Evolutionary conservation across 805 yeast species (phyloP), one percentile per base, ranked within the genome.

Genomic region (Starmera dryadoides): DNA sequence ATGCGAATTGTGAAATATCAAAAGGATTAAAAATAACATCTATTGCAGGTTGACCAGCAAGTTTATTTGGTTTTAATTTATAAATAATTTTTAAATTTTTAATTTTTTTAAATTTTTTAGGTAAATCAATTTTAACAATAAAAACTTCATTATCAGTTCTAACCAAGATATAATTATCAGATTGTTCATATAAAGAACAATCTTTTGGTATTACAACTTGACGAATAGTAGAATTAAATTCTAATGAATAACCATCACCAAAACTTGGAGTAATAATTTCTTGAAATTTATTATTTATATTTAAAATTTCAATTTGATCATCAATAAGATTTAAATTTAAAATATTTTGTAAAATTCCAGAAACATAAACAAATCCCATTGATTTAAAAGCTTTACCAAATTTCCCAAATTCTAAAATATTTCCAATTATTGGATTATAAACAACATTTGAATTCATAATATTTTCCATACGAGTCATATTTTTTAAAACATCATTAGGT

Each of bases 11-110:
- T 9, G 49, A 43, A 21, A 49, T 42, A 34, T 69, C 63, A 57
- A 59, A 62, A 0, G 78, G 77, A 41, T 66, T 66, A 38, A 69
- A 68, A 2, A 64, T 46, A 10, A 68, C 57, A 53, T 77, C 77
- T 2, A 77, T 68, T 40, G 73, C 61, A 2, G 63, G 62, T 23
- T 55, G 52, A 12, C 62, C 64, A 14, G 50, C 44, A 5, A 66
- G n/a, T n/a, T n/a, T n/a, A n/a, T n/a, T n/a, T n/a, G 49, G 0
- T 49, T 48, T 5, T 41, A 38, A 21, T 6, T 19, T 3, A 15
- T n/a, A 16, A 21, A 32, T 6, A 19, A 15, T 32, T 21, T 21
- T n/a, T 32, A 28, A 64, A 39, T 28, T 39, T 51, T 38, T 30
- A 15, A 30, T 17, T 6, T 12, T 25, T 12, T 11, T 11, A 25